Percentiles rank a stretch among this genome's conserved stretches.
Evolutionary conservation across 371 early-diverging fungal species (phyloP).

Genomic region (Apophysomyces trapeziformis): DNA sequence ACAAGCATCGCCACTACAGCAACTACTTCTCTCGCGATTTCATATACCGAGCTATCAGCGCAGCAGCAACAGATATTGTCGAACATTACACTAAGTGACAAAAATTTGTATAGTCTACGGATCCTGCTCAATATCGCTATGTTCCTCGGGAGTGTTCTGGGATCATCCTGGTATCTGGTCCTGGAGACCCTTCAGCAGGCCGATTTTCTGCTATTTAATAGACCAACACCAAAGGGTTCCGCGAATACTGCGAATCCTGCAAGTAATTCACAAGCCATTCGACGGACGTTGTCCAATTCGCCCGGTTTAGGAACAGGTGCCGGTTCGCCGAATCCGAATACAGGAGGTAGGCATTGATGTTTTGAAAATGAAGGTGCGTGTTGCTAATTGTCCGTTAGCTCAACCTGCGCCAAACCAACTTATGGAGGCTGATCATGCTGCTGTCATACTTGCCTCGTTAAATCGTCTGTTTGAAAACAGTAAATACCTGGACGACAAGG

Average conservation of each 20-base stretch:
- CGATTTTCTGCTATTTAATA: constrained; percentile 59
- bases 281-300: constrained; percentile 33
- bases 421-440: constrained; percentile 60
- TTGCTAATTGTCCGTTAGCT: constrained; percentile 14
- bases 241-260: constrained; percentile 8
- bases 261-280: constrained; percentile 17
- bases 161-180: constrained; percentile 85
- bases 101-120: constrained; percentile 80
- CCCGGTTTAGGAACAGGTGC: constrained; percentile 17
- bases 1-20: constrained; percentile 25
- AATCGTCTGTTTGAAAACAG: constrained; percentile 79
- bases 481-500: constrained; percentile 60
- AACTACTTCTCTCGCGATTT: constrained; percentile 21
- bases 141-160: constrained; percentile 76
- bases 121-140: constrained; percentile 76
- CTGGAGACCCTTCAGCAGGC: constrained; percentile 90
- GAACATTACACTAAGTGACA: constrained; percentile 66
- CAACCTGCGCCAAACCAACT: constrained; percentile 26
- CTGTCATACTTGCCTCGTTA: constrained; percentile 55
- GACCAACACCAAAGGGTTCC: constrained; percentile 48
- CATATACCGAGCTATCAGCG: constrained; percentile 41
- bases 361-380: neutral
- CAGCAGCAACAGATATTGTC: constrained; percentile 50
- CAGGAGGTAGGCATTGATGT: neutral
- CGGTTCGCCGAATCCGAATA: neutral